Base-by-base conservation (phyloP, 176 grass and related monocot genomes). In the Avena sativa region DNA sequence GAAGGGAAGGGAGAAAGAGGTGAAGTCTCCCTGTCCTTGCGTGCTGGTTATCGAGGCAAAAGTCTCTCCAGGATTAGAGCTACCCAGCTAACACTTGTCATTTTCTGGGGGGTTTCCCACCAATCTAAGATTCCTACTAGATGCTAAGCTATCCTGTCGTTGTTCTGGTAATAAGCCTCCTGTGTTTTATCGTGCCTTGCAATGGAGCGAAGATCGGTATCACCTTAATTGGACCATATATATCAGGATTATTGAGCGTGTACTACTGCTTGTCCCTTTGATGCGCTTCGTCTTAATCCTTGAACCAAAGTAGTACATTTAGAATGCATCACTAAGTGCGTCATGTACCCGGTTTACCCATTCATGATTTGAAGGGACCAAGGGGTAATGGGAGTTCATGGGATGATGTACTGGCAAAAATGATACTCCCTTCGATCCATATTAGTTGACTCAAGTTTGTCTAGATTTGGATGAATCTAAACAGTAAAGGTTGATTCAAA, bases 11-110 rank as follows among this genome's bases (percentile, higher is more conserved):
- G 4, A 47, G 26, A 3, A 30, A 77, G 50, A 81, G 81, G 70
- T 91, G 61, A 60, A 76, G 28, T 44, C 16, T 91, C 86, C 49
- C 19, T 88, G 77, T 88, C 89, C 60, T 69, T 20, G 4, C 12
- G 8, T 75, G 74, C 48, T 86, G 67, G 76, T 60, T 70, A 87
- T 68, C 8, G 38, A 61, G 67, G 40, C 50, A 76, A 85, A 86
- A 88, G 76, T 34, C 74, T 77, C 74, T 34, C 50, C 60, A 0
- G 77, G 89, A 85, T 85, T 91, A 88, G 76, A 53, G 86, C 89
- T 84, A 88, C 81, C 51, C 81, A 88, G 89, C 89, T 88, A 91
- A 91, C 86, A 23, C 69, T 65, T 69, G 63, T 91, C 89, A 67
- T 84, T 91, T 69, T 88, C 89, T 43, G 6, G 32, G 70, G 67